Evolutionary conservation across 148 eudicot species (phyloP).

Genomic region (Oxyria digyna): DNA sequence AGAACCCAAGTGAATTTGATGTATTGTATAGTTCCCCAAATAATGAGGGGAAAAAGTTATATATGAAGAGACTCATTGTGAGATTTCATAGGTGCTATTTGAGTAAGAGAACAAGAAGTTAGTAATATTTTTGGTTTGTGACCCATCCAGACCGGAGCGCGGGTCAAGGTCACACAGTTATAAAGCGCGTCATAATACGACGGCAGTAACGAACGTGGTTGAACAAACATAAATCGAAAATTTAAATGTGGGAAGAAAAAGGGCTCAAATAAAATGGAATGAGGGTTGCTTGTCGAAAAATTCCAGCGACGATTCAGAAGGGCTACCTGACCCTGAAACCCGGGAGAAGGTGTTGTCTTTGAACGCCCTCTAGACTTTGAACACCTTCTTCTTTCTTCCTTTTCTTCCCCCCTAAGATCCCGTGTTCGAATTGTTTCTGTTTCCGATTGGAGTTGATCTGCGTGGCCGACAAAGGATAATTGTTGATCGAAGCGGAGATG

Average conservation of each 20-base stretch:
- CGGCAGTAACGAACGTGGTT: background rate
- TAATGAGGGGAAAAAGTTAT: no score
- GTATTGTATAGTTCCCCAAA: no score
- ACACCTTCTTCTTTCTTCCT: background rate
- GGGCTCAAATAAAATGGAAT: background rate
- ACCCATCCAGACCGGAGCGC: no score
- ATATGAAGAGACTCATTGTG: no score
- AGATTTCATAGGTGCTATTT: no score
- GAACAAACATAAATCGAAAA: background rate
- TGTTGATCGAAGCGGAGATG: conserved; percentile 8
- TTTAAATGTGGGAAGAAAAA: background rate
- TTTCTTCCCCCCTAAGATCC: background rate
- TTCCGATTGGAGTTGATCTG: background rate
- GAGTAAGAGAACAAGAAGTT: no score
- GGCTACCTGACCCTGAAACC: conserved; percentile 2
- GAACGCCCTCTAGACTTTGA: background rate
- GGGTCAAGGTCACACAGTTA: no score
- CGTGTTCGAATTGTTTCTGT: background rate
- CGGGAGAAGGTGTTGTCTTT: background rate
- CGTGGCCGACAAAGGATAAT: background rate
- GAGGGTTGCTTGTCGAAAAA: background rate
- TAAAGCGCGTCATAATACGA: background rate
- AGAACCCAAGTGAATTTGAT: no score
- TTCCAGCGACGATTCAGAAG: conserved; percentile 5
- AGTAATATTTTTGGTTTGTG: no score